Evolutionary conservation across 2,329 filamentous ascomycete species (phyloP).

Genomic region (Epichloe sibirici): DNA sequence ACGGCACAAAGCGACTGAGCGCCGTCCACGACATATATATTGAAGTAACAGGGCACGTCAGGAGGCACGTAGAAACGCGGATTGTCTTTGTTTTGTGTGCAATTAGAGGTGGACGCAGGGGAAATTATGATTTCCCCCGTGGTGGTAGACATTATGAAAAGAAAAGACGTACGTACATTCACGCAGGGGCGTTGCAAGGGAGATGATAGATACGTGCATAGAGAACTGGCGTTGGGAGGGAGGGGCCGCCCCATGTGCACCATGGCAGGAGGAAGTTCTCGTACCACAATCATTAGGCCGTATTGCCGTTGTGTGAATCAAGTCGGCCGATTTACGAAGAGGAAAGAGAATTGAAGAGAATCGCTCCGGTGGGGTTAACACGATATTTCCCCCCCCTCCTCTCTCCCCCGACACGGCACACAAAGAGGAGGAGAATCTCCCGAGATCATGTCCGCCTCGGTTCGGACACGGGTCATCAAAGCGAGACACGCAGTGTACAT

Average conservation of each 20-base stretch:
- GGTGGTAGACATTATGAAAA: neutral
- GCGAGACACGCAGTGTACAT: neutral
- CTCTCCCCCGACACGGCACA: too few relatives aligned
- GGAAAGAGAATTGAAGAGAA: too few relatives aligned
- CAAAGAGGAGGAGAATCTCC: too few relatives aligned
- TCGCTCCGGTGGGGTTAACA: too few relatives aligned
- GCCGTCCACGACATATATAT: neutral
- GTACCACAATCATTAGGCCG: too few relatives aligned
- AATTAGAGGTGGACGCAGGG: neutral
- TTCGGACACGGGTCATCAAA: too few relatives aligned
- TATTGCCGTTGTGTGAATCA: too few relatives aligned
- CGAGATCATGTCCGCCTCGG: too few relatives aligned
- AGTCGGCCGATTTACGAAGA: too few relatives aligned
- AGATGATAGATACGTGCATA: neutral
- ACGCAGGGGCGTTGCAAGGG: neutral
- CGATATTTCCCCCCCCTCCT: too few relatives aligned
- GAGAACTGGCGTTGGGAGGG: neutral
- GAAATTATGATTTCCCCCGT: neutral
- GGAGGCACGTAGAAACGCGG: neutral
- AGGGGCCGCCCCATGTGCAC: neutral
- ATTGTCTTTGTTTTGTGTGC: neutral
- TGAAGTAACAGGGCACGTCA: neutral
- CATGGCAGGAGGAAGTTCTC: too few relatives aligned
- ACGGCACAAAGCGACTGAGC: conserved; percentile 12
- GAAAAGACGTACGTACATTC: neutral